Base-by-base conservation (phyloP, 148 eudicot genomes). In the Simmondsia chinensis region DNA sequence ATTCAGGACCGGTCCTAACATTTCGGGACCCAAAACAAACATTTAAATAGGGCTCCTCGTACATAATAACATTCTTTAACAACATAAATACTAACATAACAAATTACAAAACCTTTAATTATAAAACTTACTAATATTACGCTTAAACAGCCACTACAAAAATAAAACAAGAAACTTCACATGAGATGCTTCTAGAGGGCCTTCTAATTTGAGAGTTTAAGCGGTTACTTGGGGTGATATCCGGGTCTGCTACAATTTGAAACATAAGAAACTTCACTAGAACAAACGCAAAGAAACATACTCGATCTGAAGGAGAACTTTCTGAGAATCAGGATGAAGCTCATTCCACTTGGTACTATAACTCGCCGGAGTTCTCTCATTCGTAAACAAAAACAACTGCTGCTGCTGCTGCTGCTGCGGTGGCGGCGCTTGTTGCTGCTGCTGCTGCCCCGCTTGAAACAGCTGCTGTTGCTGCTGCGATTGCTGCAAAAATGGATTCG, bases 321-420 rank as follows among this genome's bases (percentile, higher is more conserved):
- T 89, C 47, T 79, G 93, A 31, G 95, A 89, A 50, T 89, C 97
- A 1, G 95, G 93, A 28, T 89, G 97, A 20, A 89, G 95, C 63
- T 89, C 95, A 4, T 69, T 80, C 97, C 95, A 89, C 50, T 81
- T 89, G 50, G 93, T 73, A 20, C 88, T 35, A 55, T 89, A 89
- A 61, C 62, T 77, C 0, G 93, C 94, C 5, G 93, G 97, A 31
- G 80, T 61, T 41, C 72, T 81, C 0, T 84, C 95, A 10, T 81
- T 89, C 1, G 97, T 89, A 37, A 84, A 74, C 15, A 89, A 64
- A 74, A 64, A 85, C 20, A 89, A 48, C 33, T 78, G 97, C 23
- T 77, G 81, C 33, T 74, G 87, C 3, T 64, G 75, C 1, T 68
- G 80, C 2, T 65, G 75, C 4, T 70, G 89, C 1, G 68, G 81